A percentile compares a stretch with the other conserved stretches of the same genome.
Evolutionary conservation across 2,329 filamentous ascomycete genomes (phyloP).

Genomic region (Microcyclosporella mali): DNA sequence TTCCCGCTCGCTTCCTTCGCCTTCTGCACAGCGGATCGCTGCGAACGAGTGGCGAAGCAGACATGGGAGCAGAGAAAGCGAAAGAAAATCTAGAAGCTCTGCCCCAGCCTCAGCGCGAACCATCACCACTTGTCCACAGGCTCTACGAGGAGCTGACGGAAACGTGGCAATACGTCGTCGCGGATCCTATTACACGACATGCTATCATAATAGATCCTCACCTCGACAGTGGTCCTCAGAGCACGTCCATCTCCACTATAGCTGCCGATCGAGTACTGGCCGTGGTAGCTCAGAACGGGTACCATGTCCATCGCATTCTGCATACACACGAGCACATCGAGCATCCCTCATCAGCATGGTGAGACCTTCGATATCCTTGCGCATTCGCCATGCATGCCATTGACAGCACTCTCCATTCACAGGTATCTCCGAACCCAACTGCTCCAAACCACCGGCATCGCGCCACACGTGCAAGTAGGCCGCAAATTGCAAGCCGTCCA

Average conservation of each 20-base stretch:
- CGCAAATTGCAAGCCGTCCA: constrained; percentile 16
- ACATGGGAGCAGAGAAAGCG: no score
- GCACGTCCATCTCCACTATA: constrained; percentile 17
- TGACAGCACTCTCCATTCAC: no score
- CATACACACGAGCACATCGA: constrained; percentile 17
- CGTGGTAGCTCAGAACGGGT: constrained; percentile 14
- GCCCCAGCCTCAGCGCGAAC: constrained; percentile 6
- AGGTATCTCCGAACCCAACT: constrained; percentile 19
- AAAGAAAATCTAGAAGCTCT: not conserved
- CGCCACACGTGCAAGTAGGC: constrained; percentile 14
- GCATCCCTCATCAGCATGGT: constrained; percentile 19
- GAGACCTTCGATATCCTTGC: no score
- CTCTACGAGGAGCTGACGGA: constrained; percentile 40
- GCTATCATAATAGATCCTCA: constrained; percentile 59
- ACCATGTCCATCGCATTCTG: constrained; percentile 18
- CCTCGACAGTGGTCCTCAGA: constrained; percentile 49
- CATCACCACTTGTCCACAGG: constrained; percentile 22
- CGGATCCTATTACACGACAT: constrained; percentile 43
- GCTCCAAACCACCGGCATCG: constrained; percentile 11
- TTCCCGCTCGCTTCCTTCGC: no score
- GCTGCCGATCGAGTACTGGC: constrained; percentile 17
- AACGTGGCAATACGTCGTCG: constrained; percentile 58
- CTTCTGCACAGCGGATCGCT: no score
- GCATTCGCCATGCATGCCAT: no score
- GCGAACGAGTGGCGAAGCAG: no score